phyloP scores from a whole-genome alignment of 331 rosid genomes.

The Erythrophleum ivorense region DNA sequence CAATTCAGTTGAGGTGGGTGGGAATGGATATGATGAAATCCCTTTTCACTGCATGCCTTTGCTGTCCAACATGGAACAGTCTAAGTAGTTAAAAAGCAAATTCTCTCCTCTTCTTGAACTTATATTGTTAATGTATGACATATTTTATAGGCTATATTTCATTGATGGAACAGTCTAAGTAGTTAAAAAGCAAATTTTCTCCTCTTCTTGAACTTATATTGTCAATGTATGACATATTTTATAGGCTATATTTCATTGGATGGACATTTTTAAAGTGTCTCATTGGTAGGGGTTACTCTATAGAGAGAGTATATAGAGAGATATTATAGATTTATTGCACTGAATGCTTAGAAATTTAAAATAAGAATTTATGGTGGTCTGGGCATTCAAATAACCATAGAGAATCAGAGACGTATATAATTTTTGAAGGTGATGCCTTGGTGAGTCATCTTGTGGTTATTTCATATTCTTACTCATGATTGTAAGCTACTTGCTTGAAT shows the following conservation, averaged over 20 bases:
- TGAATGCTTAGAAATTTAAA: too few relatives aligned
- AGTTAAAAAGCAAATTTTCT: neutral
- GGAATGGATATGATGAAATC: neutral
- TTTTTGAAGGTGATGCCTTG: neutral
- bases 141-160: neutral
- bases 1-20: neutral
- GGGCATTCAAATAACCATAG: neutral
- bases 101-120: neutral
- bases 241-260: neutral
- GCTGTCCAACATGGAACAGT: neutral
- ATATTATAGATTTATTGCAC: neutral
- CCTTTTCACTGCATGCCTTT: neutral
- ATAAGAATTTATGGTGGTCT: neutral
- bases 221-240: neutral
- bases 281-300: too few relatives aligned
- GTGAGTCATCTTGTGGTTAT: neutral
- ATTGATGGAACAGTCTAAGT: neutral
- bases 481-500: neutral
- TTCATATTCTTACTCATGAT: neutral
- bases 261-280: neutral
- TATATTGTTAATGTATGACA: neutral
- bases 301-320: neutral
- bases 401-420: neutral
- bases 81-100: neutral
- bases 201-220: neutral